Conservation (phyloP, 2,329 filamentous ascomycete genomes). For the Aspergillus vadensis region DNA sequence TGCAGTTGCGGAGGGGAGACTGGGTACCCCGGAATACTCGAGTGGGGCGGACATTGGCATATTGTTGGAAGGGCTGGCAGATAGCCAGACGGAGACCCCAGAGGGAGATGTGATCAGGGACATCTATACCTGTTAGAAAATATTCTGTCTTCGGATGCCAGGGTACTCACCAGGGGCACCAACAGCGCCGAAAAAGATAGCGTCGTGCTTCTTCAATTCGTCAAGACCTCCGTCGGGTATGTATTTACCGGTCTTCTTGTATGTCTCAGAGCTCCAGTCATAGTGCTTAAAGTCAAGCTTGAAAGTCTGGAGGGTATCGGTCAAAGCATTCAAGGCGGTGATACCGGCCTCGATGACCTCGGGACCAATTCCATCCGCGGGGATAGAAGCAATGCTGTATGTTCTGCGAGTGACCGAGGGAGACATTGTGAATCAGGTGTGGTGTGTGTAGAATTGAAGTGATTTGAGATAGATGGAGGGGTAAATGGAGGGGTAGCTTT, state of each 20-base stretch:
- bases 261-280: slow-evolving; percentile 68
- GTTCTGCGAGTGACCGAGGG: background rate
- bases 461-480: no score
- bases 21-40: slow-evolving; percentile 62
- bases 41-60: slow-evolving; percentile 68
- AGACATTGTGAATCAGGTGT: no score
- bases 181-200: slow-evolving; percentile 69
- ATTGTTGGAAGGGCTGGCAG: slow-evolving; percentile 67
- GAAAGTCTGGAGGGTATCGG: slow-evolving; percentile 56
- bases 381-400: slow-evolving; percentile 64
- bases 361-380: slow-evolving; percentile 69
- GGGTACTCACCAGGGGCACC: slow-evolving; percentile 55
- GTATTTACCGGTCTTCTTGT: slow-evolving; percentile 66
- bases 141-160: background rate
- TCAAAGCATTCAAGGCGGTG: slow-evolving; percentile 55
- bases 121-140: slow-evolving; percentile 42
- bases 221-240: slow-evolving; percentile 64
- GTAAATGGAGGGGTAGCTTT: no score
- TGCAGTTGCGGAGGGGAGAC: slow-evolving; percentile 58
- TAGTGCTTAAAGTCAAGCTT: slow-evolving; percentile 62
- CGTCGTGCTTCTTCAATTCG: slow-evolving; percentile 61
- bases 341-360: slow-evolving; percentile 68
- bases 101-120: slow-evolving; percentile 68
- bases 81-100: slow-evolving; percentile 70
- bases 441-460: no score